These are phyloP conservation scores for Bruguiera parviflora DNA, from an alignment of 345 rosid genomes.

Conservation along the genomic window DNA sequence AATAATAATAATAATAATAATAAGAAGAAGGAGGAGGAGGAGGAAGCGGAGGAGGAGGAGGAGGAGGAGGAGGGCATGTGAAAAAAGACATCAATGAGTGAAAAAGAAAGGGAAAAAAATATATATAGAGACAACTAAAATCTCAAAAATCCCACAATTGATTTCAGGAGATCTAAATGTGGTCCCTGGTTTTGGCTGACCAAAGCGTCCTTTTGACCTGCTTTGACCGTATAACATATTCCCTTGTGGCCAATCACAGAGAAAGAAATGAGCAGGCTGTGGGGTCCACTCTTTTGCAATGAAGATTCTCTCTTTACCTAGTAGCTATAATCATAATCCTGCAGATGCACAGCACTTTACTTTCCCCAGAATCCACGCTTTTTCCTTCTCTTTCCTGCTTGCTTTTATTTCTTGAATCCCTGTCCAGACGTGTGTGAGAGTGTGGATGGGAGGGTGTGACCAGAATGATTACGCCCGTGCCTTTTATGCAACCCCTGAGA, in stretches of 20 bases:
- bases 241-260: conserved; percentile 28
- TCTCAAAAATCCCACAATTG: conserved; percentile 10
- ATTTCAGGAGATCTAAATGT: conserved; percentile 27
- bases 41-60: background rate
- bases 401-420: conserved; percentile 7
- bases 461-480: conserved; percentile 6
- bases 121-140: too few relatives aligned
- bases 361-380: conserved; percentile 30
- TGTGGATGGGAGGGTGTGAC: background rate
- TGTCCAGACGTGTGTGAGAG: conserved; percentile 19
- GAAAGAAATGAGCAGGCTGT: background rate
- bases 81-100: background rate
- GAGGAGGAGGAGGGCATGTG: too few relatives aligned
- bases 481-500: background rate
- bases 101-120: background rate
- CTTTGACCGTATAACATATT: conserved; percentile 35
- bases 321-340: conserved; percentile 28
- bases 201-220: conserved; percentile 33
- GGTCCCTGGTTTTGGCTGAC: conserved; percentile 17
- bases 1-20: too few relatives aligned
- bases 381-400: background rate
- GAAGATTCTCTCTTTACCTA: conserved; percentile 34
- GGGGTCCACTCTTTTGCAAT: conserved; percentile 24
- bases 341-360: conserved; percentile 18
- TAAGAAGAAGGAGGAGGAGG: too few relatives aligned